Evolutionary conservation across 768 basidiomycete species (phyloP).

Genomic region (Tricholoma bakamatsutake): DNA sequence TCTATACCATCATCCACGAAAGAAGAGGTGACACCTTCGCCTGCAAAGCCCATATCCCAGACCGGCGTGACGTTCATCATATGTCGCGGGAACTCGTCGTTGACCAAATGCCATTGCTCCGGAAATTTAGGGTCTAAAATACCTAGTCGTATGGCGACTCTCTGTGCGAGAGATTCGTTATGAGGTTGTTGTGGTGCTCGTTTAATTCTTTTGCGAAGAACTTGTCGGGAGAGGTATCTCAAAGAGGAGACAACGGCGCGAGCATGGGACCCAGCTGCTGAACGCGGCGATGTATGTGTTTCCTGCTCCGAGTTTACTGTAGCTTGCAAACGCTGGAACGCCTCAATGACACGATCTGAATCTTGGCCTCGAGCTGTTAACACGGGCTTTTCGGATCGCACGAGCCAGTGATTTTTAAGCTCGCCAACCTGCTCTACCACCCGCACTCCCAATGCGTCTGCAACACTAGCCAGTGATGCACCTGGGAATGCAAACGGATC

Average conservation of each 20-base stretch:
- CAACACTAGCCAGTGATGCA: constrained; percentile 52
- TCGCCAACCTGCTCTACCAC: constrained; percentile 87
- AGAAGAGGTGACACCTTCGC: constrained; percentile 79
- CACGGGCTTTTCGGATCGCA: constrained; percentile 47
- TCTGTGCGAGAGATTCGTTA: constrained; percentile 10
- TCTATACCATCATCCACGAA: constrained; percentile 96
- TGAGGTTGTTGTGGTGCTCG: constrained; percentile 65
- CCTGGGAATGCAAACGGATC: constrained; percentile 34
- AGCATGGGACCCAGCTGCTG: constrained; percentile 32
- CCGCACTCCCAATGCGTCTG: constrained; percentile 78
- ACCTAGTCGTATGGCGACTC: constrained; percentile 13
- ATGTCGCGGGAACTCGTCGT: constrained; percentile 73
- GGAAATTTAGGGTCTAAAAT: constrained; percentile 80
- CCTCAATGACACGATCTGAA: constrained; percentile 44
- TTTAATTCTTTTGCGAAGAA: constrained; percentile 60
- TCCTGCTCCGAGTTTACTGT: constrained; percentile 22
- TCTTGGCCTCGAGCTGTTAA: constrained; percentile 27
- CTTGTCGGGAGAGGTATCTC: constrained; percentile 56
- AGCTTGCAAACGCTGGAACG: constrained; percentile 38
- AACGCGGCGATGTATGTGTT: constrained; percentile 23
- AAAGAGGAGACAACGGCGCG: constrained; percentile 49
- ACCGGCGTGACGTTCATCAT: constrained; percentile 91
- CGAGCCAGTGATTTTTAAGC: constrained; percentile 76
- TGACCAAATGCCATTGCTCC: constrained; percentile 92
- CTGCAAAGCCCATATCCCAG: constrained; percentile 90